Evolutionary conservation across 495 filamentous ascomycete genomes (phyloP), one percentile per base, ranked within the genome.

Genomic region (Penicillium longicatenatum): DNA sequence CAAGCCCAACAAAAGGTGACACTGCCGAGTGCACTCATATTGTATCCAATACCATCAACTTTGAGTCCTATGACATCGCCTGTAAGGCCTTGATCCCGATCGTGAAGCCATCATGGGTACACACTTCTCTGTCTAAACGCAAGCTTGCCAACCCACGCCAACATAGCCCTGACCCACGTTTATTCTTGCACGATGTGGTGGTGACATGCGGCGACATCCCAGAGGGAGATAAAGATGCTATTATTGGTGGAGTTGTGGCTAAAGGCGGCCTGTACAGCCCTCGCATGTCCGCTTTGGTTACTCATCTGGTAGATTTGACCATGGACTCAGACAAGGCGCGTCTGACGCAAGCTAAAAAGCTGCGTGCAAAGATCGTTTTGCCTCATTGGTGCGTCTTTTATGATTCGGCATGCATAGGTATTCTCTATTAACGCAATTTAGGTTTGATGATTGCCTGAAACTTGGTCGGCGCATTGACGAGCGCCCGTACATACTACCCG

Each of bases 371-470:
- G 70, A 87, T 95, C 54, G 89, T 98, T n/a, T 78, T 98, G 49
- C 95, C 95, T 29, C 95, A 99, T 68, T 98, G 95, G 94, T 92
- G 79, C 63, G 79, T 52, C 31, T 45, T 20, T 14, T 6, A 54
- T 31, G 31, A 12, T 20, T 21, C 1, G 21, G 2, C 26, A 30
- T 12, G 30, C 26, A 26, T 53, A 21, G 21, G 6, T 14, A 26
- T 29, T 37, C 2, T 20, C 37, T 17, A 45, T 41, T 59, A 50
- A 65, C 33, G 7, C 12, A 31, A 55, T n/a, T 19, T 54, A 93
- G 90, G 90, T 97, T 99, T 65, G 94, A 98, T 61, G 93, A 97
- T 66, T 99, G 94, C 69, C 82, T 99, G 33, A 92, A 89, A 71
- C 84, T 99, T 44, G 91, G 92, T 37, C 88, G 87, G 63, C 83